These are phyloP conservation scores for Thermothielavioides terrestris DNA, from an alignment of 495 filamentous ascomycete species.

Conservation along the genomic window DNA sequence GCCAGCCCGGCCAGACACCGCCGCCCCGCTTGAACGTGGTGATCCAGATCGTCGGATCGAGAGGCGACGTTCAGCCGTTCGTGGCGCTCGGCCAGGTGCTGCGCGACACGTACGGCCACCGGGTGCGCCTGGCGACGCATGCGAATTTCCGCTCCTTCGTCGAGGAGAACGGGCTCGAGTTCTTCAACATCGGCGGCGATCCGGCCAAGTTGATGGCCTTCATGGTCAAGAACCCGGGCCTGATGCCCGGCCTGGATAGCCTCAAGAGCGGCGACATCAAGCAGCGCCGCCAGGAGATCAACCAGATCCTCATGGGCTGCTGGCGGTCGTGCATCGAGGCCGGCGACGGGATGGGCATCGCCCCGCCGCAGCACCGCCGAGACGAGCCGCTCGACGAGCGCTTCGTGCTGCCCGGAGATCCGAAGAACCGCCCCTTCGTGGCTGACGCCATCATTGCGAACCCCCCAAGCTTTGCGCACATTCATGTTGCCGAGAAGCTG, in stretches of 20 bases:
- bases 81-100: conserved; percentile 61
- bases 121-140: conserved; percentile 63
- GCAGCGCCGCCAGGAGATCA: conserved; percentile 50
- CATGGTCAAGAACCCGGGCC: conserved; percentile 71
- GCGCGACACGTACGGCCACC: conserved; percentile 57
- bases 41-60: conserved; percentile 68
- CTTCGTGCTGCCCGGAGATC: conserved; percentile 14
- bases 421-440: conserved; percentile 43
- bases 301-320: conserved; percentile 52
- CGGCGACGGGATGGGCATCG: conserved; percentile 26
- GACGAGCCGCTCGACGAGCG: conserved; percentile 16
- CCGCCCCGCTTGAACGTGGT: conserved; percentile 59
- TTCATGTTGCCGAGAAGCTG: conserved; percentile 57
- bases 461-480: conserved; percentile 57
- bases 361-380: conserved; percentile 8
- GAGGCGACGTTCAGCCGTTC: conserved; percentile 74
- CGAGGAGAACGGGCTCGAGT: conserved; percentile 56
- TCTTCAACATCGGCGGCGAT: conserved; percentile 64
- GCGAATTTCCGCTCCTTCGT: conserved; percentile 60
- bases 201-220: conserved; percentile 71
- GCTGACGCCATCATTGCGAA: conserved; percentile 68
- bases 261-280: conserved; percentile 59
- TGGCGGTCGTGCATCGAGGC: conserved; percentile 55
- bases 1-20: conserved; percentile 48
- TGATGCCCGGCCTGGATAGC: conserved; percentile 57